These are phyloP conservation scores for Castanea crenata DNA, from an alignment of 306 rosid genomes.

Conservation along the genomic window DNA sequence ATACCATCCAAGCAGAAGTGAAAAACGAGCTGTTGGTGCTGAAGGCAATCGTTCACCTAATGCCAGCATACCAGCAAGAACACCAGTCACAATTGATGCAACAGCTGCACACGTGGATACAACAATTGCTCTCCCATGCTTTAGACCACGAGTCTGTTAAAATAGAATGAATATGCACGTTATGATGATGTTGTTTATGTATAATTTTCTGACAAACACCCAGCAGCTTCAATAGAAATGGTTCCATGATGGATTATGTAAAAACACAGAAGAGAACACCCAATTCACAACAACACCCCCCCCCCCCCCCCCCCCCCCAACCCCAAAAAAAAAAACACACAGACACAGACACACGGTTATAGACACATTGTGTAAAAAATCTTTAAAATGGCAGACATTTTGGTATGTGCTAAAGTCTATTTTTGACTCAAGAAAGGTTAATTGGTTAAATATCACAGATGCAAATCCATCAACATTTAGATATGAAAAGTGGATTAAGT, in stretches of 20 bases:
- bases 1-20: slow-evolving; percentile 93
- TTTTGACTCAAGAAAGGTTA: not conserved
- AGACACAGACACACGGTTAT: too few relatives aligned
- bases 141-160: slow-evolving; percentile 84
- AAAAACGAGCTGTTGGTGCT: slow-evolving; percentile 73
- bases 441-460: not conserved
- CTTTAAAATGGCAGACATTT: not conserved
- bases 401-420: not conserved
- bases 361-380: not conserved
- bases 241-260: not conserved
- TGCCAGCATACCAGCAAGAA: slow-evolving; percentile 97
- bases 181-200: slow-evolving; percentile 10
- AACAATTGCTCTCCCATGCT: slow-evolving; percentile 93
- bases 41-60: slow-evolving; percentile 89
- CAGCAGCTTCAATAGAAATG: not conserved
- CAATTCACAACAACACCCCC: not conserved
- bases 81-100: slow-evolving; percentile 95
- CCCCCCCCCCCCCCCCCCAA: not conserved
- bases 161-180: slow-evolving; percentile 5
- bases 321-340: not conserved
- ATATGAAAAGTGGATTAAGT: slow-evolving; percentile 10
- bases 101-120: slow-evolving; percentile 96
- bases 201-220: slow-evolving; percentile 2
- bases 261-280: not conserved
- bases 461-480: not conserved